Evolutionary conservation across 1,139 yeast genomes (phyloP).

Genomic region (Blastobotrys indianensis): DNA sequence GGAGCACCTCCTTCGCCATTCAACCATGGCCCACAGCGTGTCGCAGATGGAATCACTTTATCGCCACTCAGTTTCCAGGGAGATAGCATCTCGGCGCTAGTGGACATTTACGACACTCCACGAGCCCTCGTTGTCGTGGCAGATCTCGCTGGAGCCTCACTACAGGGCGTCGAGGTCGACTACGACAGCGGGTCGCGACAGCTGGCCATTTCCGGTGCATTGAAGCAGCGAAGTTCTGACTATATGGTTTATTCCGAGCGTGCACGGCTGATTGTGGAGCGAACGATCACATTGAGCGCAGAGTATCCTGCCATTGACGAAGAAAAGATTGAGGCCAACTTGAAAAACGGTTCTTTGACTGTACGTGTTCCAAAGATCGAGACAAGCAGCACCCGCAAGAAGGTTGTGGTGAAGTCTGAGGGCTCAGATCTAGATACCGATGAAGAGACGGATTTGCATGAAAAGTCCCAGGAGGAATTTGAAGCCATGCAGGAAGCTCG

Average conservation of each 20-base stretch:
- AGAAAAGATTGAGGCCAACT: conserved; percentile 47
- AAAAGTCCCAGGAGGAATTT: no score
- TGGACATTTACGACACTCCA: conserved; percentile 47
- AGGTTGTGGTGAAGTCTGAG: no score
- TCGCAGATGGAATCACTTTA: conserved; percentile 7
- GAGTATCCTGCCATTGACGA: conserved; percentile 44
- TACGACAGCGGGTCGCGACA: conserved; percentile 43
- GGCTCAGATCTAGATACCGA: no score
- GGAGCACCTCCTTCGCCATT: neutral
- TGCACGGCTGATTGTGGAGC: conserved; percentile 39
- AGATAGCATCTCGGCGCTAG: conserved; percentile 47
- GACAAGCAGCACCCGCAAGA: no score
- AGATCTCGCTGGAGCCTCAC: conserved; percentile 50
- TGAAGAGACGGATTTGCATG: no score
- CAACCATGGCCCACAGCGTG: neutral
- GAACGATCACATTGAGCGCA: conserved; percentile 48
- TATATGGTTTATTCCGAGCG: conserved; percentile 17
- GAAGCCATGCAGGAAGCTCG: no score
- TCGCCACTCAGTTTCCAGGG: conserved; percentile 21
- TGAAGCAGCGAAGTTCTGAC: neutral
- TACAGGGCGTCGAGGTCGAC: conserved; percentile 45
- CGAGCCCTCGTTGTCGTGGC: conserved; percentile 42
- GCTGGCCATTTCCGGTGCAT: conserved; percentile 20
- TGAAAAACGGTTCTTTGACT: conserved; percentile 46
- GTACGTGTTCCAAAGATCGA: conserved; percentile 43